Conservation (phyloP, 768 basidiomycete genomes). For the Kwoniella sp. region DNA sequence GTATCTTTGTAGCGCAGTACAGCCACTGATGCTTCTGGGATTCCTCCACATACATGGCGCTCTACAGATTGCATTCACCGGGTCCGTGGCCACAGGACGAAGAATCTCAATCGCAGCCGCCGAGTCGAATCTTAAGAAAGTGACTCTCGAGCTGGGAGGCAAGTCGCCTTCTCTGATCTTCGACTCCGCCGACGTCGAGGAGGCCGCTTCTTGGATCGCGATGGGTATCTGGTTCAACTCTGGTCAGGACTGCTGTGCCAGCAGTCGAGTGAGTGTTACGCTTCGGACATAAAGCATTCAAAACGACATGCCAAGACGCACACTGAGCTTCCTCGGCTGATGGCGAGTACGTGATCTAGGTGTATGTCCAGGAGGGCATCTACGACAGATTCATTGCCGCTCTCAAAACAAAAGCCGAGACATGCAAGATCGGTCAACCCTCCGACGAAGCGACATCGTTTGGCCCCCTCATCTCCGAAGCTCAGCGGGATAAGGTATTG, state of each 20-base stretch:
- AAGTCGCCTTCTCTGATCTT: conserved; percentile 71
- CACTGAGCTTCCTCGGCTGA: too few relatives aligned
- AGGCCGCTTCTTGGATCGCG: conserved; percentile 72
- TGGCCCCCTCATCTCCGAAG: conserved; percentile 52
- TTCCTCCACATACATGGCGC: too few relatives aligned
- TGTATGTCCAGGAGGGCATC: conserved; percentile 68
- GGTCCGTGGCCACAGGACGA: conserved; percentile 76
- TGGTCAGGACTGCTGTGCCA: conserved; percentile 78
- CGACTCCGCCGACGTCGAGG: conserved; percentile 84
- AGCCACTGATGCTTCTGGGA: too few relatives aligned
- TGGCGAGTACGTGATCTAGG: neutral
- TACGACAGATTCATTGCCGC: conserved; percentile 73
- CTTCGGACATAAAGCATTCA: too few relatives aligned
- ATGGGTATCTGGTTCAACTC: conserved; percentile 79
- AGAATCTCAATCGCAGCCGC: conserved; percentile 78
- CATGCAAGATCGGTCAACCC: conserved; percentile 50
- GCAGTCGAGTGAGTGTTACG: conserved; percentile 62
- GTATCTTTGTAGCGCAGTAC: too few relatives aligned
- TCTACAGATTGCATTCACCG: conserved; percentile 73
- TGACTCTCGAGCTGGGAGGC: conserved; percentile 90
- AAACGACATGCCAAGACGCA: too few relatives aligned
- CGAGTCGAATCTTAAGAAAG: conserved; percentile 78
- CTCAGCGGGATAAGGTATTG: conserved; percentile 61
- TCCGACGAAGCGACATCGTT: conserved; percentile 52
- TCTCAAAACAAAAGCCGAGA: conserved; percentile 42